Evolutionary conservation across 352 stramenopile genomes (phyloP).

Genomic region (Phytophthora multivora): DNA sequence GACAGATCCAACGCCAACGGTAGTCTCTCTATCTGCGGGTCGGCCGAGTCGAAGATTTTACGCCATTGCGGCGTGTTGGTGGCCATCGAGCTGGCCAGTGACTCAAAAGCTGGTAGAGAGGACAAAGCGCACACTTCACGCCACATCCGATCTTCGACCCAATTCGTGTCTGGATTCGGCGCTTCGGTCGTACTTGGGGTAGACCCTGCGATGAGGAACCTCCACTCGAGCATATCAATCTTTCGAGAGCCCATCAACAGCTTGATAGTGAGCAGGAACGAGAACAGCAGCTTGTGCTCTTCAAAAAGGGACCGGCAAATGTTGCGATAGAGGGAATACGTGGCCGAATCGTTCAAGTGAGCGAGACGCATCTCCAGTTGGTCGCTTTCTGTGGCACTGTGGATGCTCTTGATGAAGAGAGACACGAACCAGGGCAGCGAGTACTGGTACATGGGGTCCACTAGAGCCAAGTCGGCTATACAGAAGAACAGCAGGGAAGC

Average conservation of each 20-base stretch:
- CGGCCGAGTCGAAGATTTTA: slow-evolving; percentile 81
- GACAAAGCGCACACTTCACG: slow-evolving; percentile 77
- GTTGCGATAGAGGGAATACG: slow-evolving; percentile 94
- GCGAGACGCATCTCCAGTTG: slow-evolving; percentile 82
- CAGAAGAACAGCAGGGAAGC: slow-evolving; percentile 93
- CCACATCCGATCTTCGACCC: slow-evolving; percentile 81
- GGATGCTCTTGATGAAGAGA: slow-evolving; percentile 92
- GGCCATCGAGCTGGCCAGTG: slow-evolving; percentile 55
- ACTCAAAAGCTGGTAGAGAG: slow-evolving; percentile 69
- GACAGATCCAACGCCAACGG: slow-evolving; percentile 58
- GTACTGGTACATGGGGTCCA: slow-evolving; percentile 96
- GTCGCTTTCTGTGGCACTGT: slow-evolving; percentile 78
- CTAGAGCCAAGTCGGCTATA: slow-evolving; percentile 88
- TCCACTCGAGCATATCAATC: slow-evolving; percentile 92
- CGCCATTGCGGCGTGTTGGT: slow-evolving; percentile 57
- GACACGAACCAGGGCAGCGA: slow-evolving; percentile 93
- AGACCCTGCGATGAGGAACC: slow-evolving; percentile 92
- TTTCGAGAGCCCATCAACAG: slow-evolving; percentile 71
- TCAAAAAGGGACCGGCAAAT: slow-evolving; percentile 95
- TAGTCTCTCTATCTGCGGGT: slow-evolving; percentile 80
- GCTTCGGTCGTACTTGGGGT: slow-evolving; percentile 66
- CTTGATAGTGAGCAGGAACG: slow-evolving; percentile 92
- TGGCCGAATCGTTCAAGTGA: slow-evolving; percentile 92
- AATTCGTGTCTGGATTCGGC: slow-evolving; percentile 68
- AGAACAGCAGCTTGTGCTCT: slow-evolving; percentile 94